These are phyloP conservation scores for Phytophthora pistaciae DNA, from an alignment of 352 stramenopile genomes.

Conservation along the genomic window DNA sequence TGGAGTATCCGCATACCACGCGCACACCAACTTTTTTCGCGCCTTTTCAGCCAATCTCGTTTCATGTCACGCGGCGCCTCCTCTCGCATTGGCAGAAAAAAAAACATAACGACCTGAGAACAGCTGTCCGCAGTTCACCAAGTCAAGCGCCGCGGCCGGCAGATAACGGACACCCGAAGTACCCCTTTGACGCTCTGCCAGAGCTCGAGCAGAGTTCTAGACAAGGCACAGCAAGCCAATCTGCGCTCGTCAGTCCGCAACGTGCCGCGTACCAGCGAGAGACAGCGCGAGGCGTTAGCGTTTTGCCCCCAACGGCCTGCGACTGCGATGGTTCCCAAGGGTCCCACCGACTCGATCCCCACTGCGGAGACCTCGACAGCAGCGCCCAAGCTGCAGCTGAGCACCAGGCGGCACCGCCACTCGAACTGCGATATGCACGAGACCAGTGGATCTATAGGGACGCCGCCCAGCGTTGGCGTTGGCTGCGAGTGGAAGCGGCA, in stretches of 20 bases:
- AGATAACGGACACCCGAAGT: too few relatives aligned
- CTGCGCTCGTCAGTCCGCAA: neutral
- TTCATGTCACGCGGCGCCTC: neutral
- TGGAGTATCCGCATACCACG: neutral
- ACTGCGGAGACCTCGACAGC: neutral
- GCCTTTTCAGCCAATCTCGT: neutral
- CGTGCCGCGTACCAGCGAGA: slow-evolving; percentile 3
- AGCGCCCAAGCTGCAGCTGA: neutral
- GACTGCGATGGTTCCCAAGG: slow-evolving; percentile 28
- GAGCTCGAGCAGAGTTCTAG: too few relatives aligned
- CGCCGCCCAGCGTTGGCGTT: too few relatives aligned
- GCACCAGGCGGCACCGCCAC: slow-evolving; percentile 13
- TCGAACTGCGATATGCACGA: slow-evolving; percentile 39
- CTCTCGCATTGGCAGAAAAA: slow-evolving; percentile 35
- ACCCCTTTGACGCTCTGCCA: too few relatives aligned
- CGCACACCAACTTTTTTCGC: neutral
- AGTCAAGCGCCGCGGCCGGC: too few relatives aligned
- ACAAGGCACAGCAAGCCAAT: too few relatives aligned
- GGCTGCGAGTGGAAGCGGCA: slow-evolving; percentile 47
- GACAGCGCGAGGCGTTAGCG: slow-evolving; percentile 1
- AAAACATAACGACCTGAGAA: neutral
- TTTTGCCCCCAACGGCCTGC: slow-evolving; percentile 14
- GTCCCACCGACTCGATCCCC: slow-evolving; percentile 9
- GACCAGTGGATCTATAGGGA: slow-evolving; percentile 5
- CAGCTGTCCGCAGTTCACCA: slow-evolving; percentile 5